Conservation (phyloP, 805 yeast genomes). For the Candida odintsovae region DNA sequence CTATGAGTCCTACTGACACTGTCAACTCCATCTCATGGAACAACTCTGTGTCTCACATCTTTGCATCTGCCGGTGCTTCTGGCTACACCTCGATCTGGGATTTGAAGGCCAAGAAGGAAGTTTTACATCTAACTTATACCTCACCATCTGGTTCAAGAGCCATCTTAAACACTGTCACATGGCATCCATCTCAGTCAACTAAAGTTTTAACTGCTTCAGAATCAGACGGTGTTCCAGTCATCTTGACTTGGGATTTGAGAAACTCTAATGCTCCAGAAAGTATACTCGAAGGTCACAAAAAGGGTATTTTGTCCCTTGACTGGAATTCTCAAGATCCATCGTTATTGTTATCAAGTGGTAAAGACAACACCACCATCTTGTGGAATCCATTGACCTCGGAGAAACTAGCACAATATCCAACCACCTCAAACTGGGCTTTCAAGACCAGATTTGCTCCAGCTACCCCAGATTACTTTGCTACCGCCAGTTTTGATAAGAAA, state of each 20-base stretch:
- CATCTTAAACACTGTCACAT: conserved; percentile 73
- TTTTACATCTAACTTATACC: conserved; percentile 72
- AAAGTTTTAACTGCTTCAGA: conserved; percentile 84
- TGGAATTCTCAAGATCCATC: conserved; percentile 86
- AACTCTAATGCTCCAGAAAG: conserved; percentile 88
- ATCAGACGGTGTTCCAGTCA: conserved; percentile 71
- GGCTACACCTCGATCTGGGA: conserved; percentile 95
- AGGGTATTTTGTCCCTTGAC: conserved; percentile 85
- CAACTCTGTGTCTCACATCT: conserved; percentile 71
- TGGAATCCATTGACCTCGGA: conserved; percentile 85
- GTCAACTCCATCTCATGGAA: conserved; percentile 87
- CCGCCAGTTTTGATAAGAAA: conserved; percentile 83
- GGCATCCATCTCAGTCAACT: conserved; percentile 93
- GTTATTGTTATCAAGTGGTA: conserved; percentile 82
- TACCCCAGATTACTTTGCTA: conserved; percentile 85
- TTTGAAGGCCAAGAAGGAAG: conserved; percentile 79
- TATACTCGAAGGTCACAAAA: conserved; percentile 71
- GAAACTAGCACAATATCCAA: conserved; percentile 80
- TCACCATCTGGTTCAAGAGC: conserved; percentile 49
- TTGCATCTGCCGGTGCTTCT: conserved; percentile 83
- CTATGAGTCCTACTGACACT: conserved; percentile 77
- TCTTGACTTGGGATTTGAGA: conserved; percentile 90
- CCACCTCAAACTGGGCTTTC: conserved; percentile 91
- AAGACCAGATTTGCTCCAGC: conserved; percentile 82
- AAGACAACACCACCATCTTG: conserved; percentile 78